These are phyloP conservation scores for Cystobasidium slooffiae DNA, from an alignment of 1,284 basidiomycete genomes.

Conservation along the genomic window DNA sequence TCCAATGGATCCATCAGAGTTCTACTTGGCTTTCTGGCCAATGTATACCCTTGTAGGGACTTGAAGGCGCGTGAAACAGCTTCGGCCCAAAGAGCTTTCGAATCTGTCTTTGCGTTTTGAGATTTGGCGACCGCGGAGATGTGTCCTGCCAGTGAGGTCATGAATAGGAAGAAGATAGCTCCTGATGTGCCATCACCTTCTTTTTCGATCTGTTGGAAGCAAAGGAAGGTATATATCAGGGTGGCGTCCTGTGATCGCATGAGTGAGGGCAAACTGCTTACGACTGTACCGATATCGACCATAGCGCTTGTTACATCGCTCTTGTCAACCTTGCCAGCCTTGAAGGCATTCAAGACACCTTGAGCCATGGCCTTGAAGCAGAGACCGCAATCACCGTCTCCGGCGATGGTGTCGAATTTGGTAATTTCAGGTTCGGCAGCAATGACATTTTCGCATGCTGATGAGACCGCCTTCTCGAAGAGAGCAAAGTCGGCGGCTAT, in stretches of 20 bases:
- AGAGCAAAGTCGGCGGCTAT: conserved; percentile 52
- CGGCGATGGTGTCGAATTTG: conserved; percentile 78
- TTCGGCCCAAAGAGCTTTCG: conserved; percentile 69
- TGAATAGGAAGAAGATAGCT: conserved; percentile 82
- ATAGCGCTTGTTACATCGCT: conserved; percentile 69
- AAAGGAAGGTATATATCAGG: not conserved
- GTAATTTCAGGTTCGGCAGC: conserved; percentile 85
- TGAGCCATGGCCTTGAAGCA: conserved; percentile 76
- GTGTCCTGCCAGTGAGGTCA: conserved; percentile 80
- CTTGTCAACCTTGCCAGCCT: conserved; percentile 48
- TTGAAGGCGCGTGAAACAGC: conserved; percentile 66
- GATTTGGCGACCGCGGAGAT: conserved; percentile 62
- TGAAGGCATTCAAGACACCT: conserved; percentile 55
- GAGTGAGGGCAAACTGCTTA: conserved; percentile 51
- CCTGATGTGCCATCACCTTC: conserved; percentile 92
- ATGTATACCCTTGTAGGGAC: conserved; percentile 82
- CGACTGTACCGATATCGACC: conserved; percentile 71
- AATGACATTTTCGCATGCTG: conserved; percentile 72
- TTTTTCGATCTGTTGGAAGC: conserved; percentile 63
- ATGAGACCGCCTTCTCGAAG: conserved; percentile 67
- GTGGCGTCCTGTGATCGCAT: not conserved
- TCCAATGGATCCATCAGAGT: conserved; percentile 88
- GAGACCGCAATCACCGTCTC: conserved; percentile 74
- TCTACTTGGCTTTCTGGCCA: conserved; percentile 70
- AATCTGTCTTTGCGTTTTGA: conserved; percentile 58